Evolutionary conservation across 225 moss, liverwort and hornwort genomes (phyloP).

Genomic region (Antitrichia curtipendula): DNA sequence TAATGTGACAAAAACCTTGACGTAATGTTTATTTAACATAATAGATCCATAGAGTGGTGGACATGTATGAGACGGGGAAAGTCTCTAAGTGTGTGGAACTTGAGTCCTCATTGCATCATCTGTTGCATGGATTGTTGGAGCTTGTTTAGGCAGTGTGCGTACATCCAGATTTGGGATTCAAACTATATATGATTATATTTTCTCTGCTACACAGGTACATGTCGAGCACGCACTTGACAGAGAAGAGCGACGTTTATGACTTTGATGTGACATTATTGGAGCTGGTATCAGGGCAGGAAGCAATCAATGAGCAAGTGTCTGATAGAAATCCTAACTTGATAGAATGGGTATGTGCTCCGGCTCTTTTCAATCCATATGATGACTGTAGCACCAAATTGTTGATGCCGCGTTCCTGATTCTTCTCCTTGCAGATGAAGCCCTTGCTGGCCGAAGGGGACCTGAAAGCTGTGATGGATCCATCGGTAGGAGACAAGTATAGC

Average conservation of each 20-base stretch:
- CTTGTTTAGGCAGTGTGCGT: background rate
- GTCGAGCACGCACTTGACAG: constrained; percentile 1
- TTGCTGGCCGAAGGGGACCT: constrained; percentile 3
- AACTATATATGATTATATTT: background rate
- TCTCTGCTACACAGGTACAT: background rate
- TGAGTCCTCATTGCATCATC: background rate
- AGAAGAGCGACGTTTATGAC: constrained; percentile 24
- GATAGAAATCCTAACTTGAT: constrained; percentile 5
- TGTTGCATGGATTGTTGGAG: background rate
- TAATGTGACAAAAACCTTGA: background rate
- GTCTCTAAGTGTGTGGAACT: background rate
- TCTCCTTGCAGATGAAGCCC: constrained; percentile 3
- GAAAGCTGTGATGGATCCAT: constrained; percentile 4
- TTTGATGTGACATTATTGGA: constrained; percentile 27
- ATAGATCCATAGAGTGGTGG: background rate
- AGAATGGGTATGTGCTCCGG: background rate
- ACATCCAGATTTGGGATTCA: background rate
- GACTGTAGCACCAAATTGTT: background rate
- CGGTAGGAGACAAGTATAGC: constrained; percentile 5
- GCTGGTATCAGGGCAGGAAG: background rate
- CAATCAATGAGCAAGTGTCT: background rate
- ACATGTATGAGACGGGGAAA: background rate
- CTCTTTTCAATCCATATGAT: background rate
- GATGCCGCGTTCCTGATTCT: background rate
- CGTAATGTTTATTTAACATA: background rate